These are phyloP conservation scores for Hygrocybe coccinea DNA, from an alignment of 768 basidiomycete species.

Conservation along the genomic window DNA sequence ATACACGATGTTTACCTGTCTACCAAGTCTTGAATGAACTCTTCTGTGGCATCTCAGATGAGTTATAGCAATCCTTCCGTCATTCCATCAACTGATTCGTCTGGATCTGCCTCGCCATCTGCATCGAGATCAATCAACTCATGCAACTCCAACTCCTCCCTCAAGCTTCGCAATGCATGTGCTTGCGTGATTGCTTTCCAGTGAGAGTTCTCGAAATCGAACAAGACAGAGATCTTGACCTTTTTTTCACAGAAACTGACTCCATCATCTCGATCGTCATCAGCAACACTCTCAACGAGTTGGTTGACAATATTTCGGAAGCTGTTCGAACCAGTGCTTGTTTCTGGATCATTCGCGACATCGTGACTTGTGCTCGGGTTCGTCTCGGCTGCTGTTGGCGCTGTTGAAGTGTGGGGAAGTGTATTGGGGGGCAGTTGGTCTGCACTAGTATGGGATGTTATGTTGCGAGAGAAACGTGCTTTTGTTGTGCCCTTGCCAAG, in stretches of 20 bases:
- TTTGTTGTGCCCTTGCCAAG: background rate
- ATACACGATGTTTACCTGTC: too few relatives aligned
- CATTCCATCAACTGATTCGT: background rate
- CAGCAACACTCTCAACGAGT: background rate
- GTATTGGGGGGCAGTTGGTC: too few relatives aligned
- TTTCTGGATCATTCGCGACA: too few relatives aligned
- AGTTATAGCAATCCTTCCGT: background rate
- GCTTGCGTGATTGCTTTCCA: constrained; percentile 4
- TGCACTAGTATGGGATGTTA: background rate
- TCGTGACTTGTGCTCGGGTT: too few relatives aligned
- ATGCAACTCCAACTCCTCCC: constrained; percentile 20
- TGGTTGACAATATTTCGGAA: background rate
- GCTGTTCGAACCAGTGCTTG: background rate
- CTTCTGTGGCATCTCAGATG: background rate
- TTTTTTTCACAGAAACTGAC: background rate
- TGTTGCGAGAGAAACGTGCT: background rate
- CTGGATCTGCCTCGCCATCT: background rate
- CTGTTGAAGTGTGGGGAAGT: background rate
- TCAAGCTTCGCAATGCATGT: constrained; percentile 9
- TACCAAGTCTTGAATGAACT: background rate
- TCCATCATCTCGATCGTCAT: background rate
- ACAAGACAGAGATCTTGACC: constrained; percentile 11
- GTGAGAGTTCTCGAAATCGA: constrained; percentile 6
- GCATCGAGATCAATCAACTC: constrained; percentile 11
- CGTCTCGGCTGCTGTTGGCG: background rate